These are phyloP conservation scores for Candida morakotiae DNA, from an alignment of 805 yeast genomes.

Conservation along the genomic window DNA sequence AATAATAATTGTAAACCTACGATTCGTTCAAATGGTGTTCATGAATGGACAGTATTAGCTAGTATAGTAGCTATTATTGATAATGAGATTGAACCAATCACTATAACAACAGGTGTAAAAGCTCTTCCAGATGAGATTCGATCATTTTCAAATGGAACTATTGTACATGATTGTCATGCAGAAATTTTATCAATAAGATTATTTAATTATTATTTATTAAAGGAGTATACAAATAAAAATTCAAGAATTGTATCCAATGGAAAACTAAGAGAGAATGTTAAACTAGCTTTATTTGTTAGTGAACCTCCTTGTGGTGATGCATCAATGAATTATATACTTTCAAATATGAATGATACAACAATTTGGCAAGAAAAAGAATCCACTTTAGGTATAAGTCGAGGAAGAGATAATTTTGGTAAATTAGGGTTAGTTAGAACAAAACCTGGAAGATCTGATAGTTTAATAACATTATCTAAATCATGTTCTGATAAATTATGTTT, in stretches of 20 bases:
- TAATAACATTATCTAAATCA: conserved; percentile 69
- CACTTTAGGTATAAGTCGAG: conserved; percentile 37
- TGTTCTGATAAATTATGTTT: conserved; percentile 82
- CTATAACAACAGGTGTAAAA: conserved; percentile 81
- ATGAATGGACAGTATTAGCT: conserved; percentile 84
- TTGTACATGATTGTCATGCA: conserved; percentile 89
- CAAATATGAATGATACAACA: conserved; percentile 10
- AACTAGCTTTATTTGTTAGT: conserved; percentile 60
- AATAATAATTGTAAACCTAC: conserved; percentile 53
- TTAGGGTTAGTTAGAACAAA: conserved; percentile 80
- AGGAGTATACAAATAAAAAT: conserved; percentile 34
- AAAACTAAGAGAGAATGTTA: conserved; percentile 29
- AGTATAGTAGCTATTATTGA: conserved; percentile 50
- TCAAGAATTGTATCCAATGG: conserved; percentile 21
- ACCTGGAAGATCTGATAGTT: conserved; percentile 86
- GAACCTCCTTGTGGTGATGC: conserved; percentile 93
- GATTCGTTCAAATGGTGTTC: conserved; percentile 54
- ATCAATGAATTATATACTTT: conserved; percentile 47
- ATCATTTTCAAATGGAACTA: conserved; percentile 46
- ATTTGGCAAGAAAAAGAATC: conserved; percentile 17
- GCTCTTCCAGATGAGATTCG: conserved; percentile 55
- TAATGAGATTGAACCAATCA: conserved; percentile 31
- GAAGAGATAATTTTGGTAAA: conserved; percentile 53
- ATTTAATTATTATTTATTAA: conserved; percentile 58
- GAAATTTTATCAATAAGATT: conserved; percentile 73